Base-by-base conservation (phyloP, 1,284 basidiomycete species). In the Pseudozyma sp. region DNA sequence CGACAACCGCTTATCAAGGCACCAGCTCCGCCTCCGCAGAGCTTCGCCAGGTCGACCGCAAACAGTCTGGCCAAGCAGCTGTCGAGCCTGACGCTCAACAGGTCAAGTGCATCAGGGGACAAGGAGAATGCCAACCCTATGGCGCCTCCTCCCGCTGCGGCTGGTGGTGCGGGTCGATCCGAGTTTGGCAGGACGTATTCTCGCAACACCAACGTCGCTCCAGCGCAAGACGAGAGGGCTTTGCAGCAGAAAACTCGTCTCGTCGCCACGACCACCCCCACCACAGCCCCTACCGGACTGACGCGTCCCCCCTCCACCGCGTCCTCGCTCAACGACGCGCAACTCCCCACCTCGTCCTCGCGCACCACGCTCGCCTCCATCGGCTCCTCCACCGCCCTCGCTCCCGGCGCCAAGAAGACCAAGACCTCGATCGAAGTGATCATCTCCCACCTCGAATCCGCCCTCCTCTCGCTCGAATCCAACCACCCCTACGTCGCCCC, bases 361-460 rank as follows among this genome's bases (percentile, higher is more conserved):
- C 53, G 70, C 16, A 40, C 57, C 6, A 68, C 70, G 3, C 54
- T 73, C 5, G 70, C 66, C 3, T 73, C 70, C 0, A 45, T 62
- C 14, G 70, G 65, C 14, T 48, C 42, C 37, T 68, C 70, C 29
- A 65, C 65, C 7, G 65, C 65, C 4, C 57, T 68, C 17, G 62
- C 66, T 9, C 5, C 59, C 5, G 63, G 58, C 7, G 46, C 13
- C 14, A 66, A 61, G n/a, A 68, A 62, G 46, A 60, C 72, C 3
- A 54, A 61, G 33, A 67, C 69, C 0, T 67, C 70, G 11, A 70
- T 81, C 65, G 82, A 81, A 55, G 47, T 64, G n/a, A 81, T 81
- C 65, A 90, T 90, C 10, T 87, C 90, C 57, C 90, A 90, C 9
- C 86, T 95, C 46, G 87, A 87, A 3, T 76, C 88, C 4, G 93